A percentile compares a stretch with the other conserved stretches of the same genome.
phyloP scores from a whole-genome alignment of 169 alveolate genomes.

The Eimeria praecox region DNA sequence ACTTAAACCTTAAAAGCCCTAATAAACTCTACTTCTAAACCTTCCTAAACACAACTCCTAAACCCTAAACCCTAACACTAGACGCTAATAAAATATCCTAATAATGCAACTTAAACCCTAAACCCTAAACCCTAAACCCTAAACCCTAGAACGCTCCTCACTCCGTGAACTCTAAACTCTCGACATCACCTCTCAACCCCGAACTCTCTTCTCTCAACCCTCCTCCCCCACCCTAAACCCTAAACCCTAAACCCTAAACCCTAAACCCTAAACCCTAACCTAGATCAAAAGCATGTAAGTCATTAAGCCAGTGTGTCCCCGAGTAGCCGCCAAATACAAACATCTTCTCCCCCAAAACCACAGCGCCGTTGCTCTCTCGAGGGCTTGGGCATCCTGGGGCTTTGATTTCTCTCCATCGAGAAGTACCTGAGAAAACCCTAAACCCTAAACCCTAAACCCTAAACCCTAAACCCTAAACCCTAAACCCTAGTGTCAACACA shows the following conservation, averaged over 20 bases:
- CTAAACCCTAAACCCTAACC: constrained; percentile 71
- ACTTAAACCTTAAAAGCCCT: not conserved
- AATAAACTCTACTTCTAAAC: constrained; percentile 31
- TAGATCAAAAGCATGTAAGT: constrained; percentile 91
- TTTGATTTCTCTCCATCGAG: constrained; percentile 39
- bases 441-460: constrained; percentile 24
- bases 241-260: not conserved
- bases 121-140: constrained; percentile 8
- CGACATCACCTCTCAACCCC: constrained; percentile 38
- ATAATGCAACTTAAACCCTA: not conserved
- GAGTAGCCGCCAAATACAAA: constrained; percentile 93
- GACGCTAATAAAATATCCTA: not conserved
- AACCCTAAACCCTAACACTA: not conserved
- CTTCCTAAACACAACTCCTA: not conserved
- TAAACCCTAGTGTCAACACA: no score
- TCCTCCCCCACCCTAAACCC: not conserved
- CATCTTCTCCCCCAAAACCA: constrained; percentile 89
- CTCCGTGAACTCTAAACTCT: constrained; percentile 6
- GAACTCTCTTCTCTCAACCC: not conserved
- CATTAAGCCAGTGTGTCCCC: constrained; percentile 91
- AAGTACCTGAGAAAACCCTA: constrained; percentile 24
- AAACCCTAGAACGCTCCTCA: not conserved
- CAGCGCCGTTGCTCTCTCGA: constrained; percentile 90
- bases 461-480: constrained; percentile 21
- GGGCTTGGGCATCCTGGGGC: constrained; percentile 85